Conservation (phyloP, 768 basidiomycete genomes). For the Amanita pseudoporphyria region DNA sequence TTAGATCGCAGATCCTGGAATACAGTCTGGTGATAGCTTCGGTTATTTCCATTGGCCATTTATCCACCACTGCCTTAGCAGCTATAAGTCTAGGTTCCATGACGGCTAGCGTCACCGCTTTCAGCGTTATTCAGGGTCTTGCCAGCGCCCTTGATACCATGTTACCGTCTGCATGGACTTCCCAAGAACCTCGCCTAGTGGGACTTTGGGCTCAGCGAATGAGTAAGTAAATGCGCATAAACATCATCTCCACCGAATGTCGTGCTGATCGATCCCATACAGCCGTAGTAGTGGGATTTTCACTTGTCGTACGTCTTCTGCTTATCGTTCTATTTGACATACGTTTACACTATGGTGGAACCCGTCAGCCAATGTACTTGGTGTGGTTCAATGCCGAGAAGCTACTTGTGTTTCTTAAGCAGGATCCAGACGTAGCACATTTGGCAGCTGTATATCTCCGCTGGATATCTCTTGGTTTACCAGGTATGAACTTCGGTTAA, state of each 20-base stretch:
- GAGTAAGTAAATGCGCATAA: slow-evolving; percentile 40
- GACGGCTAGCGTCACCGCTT: slow-evolving; percentile 66
- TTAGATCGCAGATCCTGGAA: slow-evolving; percentile 71
- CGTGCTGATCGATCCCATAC: slow-evolving; percentile 3
- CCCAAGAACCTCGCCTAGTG: slow-evolving; percentile 70
- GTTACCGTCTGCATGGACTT: slow-evolving; percentile 93
- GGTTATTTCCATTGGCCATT: slow-evolving; percentile 82
- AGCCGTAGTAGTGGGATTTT: slow-evolving; percentile 54
- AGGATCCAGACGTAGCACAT: slow-evolving; percentile 77
- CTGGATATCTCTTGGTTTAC: slow-evolving; percentile 70
- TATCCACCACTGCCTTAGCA: slow-evolving; percentile 84
- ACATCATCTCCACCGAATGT: neutral
- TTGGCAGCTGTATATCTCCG: slow-evolving; percentile 71
- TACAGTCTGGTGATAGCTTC: slow-evolving; percentile 80
- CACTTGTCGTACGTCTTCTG: slow-evolving; percentile 45
- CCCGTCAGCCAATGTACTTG: slow-evolving; percentile 38
- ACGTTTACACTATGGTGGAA: slow-evolving; percentile 21
- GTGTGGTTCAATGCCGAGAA: slow-evolving; percentile 82
- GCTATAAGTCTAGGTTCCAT: slow-evolving; percentile 69
- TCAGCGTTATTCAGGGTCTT: slow-evolving; percentile 77
- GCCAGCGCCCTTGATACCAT: slow-evolving; percentile 85
- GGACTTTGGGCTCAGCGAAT: slow-evolving; percentile 89
- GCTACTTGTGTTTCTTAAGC: slow-evolving; percentile 64
- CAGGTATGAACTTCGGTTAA: slow-evolving; percentile 29
- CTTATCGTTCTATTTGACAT: slow-evolving; percentile 3